Evolutionary conservation across 1,284 basidiomycete genomes (phyloP), one percentile per base, ranked within the genome.

Genomic region (Pisolithus thermaeus): DNA sequence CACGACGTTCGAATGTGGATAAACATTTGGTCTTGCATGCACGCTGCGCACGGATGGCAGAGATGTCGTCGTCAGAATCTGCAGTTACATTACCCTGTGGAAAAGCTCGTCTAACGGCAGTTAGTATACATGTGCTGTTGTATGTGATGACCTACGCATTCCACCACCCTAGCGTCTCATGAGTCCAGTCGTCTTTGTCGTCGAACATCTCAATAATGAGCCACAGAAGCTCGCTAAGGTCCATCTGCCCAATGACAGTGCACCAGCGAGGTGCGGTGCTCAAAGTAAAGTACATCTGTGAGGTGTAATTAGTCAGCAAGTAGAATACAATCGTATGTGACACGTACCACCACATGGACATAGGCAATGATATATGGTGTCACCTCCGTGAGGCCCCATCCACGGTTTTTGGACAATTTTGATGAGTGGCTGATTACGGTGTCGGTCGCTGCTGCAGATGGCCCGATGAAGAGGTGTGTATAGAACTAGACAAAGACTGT

Each of bases 241-340:
- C 25, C 46, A 47, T 47, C 28, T 30, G 28, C 8, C 28, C 28
- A 9, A 30, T 30, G 28, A 30, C 28, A 30, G 28, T 3, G 28
- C 28, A 30, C 28, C 28, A 30, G 9, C 22, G 12, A n/a, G 25
- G 32, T 25, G 22, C 40, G 1, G 40, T 41, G 22, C 46, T 47
- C 22, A 47, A n/a, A 37, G 46, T 47, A 38, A 47, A 47, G 11
- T 47, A 47, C 32, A 38, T 35, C 46, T 47, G 46, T 22, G 30
- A 37, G 25, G 27, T 47, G n/a, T 37, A 22, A 23, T 37, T 16
- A 23, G 20, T 47, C 20, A 47, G 32, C 22, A 20, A 16, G 16
- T 16, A 25, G 20, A 3, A 37, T 16, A 12, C 9, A 23, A 18
- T 4, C 16, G 18, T 30, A 30, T 11, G 32, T 14, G 35, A 47